Base-by-base conservation (phyloP, 2,329 filamentous ascomycete species). In the Verticillium klebahnii region DNA sequence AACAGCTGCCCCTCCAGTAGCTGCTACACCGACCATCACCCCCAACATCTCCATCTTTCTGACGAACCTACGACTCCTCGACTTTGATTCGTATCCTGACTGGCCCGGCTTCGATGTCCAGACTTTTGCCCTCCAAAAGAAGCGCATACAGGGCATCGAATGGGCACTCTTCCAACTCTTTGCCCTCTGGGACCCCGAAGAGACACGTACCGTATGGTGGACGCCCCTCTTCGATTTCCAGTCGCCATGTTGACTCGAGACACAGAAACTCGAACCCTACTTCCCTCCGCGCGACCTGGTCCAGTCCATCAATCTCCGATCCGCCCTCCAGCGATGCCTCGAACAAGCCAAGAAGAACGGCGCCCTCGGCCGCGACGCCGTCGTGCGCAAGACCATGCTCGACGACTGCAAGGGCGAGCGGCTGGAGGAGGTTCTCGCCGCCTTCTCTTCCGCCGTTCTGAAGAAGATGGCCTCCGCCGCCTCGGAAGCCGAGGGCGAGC, bases 321-420 rank as follows among this genome's bases (percentile, higher is more conserved):
- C 91, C 36, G 92, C 91, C 9, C 82, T 97, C 9, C 90, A 93
- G 69, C 86, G 92, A 74, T 87, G 84, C 67, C 85, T 99, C 60
- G 91, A 94, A 65, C 89, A 92, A 59, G 81, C 92, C 63, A 98
- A 98, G 79, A 96, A 96, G 78, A 91, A 87, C 77, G 93, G 93
- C 34, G 80, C 89, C 0, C 80, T 98, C 9, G 91, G 92, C 3
- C 84, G 91, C 58, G 93, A 97, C 70, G 85, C 85, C 0, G 85
- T 96, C 1, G 77, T 98, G 36, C 87, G 95, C 59, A 97, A 97
- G 78, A 96, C 92, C 0, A 97, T 97, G 91, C 80, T 99, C 59
- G 95, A 99, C 72, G 94, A 99, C 69, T 99, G 95, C 77, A 93
- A 90, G 67, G 94, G 94, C 6, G 93, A 97, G 60, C 89, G 92